These are phyloP conservation scores for Fusarium sp. DNA, from an alignment of 2,329 filamentous ascomycete genomes.

Conservation along the genomic window DNA sequence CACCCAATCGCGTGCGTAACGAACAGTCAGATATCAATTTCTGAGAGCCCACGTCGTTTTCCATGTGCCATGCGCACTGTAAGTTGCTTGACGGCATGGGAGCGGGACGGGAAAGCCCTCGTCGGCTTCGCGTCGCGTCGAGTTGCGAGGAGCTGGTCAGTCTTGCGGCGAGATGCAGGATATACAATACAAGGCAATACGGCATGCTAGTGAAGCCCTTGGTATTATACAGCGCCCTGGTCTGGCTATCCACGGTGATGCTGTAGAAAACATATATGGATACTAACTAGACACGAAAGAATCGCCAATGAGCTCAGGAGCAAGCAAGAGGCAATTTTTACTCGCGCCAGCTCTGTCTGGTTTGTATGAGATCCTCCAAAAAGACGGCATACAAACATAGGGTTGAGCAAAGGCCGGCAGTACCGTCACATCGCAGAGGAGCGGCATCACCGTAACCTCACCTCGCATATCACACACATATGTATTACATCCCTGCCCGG, in stretches of 20 bases:
- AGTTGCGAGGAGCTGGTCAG: conserved; percentile 36
- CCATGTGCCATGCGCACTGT: conserved; percentile 15
- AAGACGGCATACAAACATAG: conserved; percentile 12
- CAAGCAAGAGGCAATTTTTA: conserved; percentile 8
- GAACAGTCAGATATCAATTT: conserved; percentile 45
- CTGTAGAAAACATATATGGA: conserved; percentile 6
- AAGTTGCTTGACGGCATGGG: conserved; percentile 33
- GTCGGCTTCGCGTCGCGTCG: conserved; percentile 16
- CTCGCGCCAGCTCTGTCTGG: conserved; percentile 15
- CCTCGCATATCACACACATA: conserved; percentile 9
- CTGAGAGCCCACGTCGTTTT: conserved; percentile 24
- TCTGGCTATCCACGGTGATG: conserved; percentile 4
- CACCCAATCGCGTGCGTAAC: conserved; percentile 33
- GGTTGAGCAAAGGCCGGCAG: conserved; percentile 10
- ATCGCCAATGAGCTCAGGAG: conserved; percentile 4
- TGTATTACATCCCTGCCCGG: conserved; percentile 3
- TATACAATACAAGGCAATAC: background rate
- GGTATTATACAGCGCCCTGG: background rate
- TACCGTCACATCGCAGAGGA: conserved; percentile 11
- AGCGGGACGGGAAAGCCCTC: conserved; percentile 11
- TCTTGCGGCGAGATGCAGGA: conserved; percentile 21
- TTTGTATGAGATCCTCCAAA: background rate
- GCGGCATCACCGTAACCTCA: conserved; percentile 9
- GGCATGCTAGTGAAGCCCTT: conserved; percentile 1
- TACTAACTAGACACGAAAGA: background rate